These are phyloP conservation scores for Aspergillus conjunctus DNA, from an alignment of 495 filamentous ascomycete genomes.

Conservation along the genomic window DNA sequence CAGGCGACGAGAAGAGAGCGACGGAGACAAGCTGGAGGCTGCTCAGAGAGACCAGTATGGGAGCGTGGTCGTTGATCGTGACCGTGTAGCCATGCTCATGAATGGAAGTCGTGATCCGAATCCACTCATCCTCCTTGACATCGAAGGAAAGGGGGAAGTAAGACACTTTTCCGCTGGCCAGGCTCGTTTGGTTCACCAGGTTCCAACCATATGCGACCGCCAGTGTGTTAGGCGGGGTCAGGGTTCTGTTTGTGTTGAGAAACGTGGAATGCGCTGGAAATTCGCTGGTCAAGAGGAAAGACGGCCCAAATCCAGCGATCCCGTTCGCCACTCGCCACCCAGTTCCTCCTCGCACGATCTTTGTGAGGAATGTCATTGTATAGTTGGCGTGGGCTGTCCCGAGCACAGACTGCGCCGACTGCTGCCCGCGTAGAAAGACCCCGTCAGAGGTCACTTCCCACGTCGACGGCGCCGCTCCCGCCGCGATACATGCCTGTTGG, in stretches of 20 bases:
- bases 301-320: slow-evolving; percentile 23
- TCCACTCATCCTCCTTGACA: slow-evolving; percentile 23
- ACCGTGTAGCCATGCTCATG: slow-evolving; percentile 24
- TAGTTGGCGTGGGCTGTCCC: slow-evolving; percentile 23
- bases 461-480: slow-evolving; percentile 21
- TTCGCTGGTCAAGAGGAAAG: slow-evolving; percentile 22
- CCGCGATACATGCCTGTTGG: slow-evolving; percentile 25
- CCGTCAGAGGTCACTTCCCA: slow-evolving; percentile 26
- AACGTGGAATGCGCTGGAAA: slow-evolving; percentile 13
- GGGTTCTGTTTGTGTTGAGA: slow-evolving; percentile 19
- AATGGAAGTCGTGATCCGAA: slow-evolving; percentile 20
- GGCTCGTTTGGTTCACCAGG: slow-evolving; percentile 23
- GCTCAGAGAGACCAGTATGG: slow-evolving; percentile 15
- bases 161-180: slow-evolving; percentile 14
- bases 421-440: slow-evolving; percentile 24
- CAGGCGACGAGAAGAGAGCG: slow-evolving; percentile 7
- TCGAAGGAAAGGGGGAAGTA: slow-evolving; percentile 14
- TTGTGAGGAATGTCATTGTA: slow-evolving; percentile 25
- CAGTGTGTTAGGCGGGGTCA: slow-evolving; percentile 21
- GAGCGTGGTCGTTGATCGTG: slow-evolving; percentile 17
- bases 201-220: slow-evolving; percentile 25
- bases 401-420: slow-evolving; percentile 20
- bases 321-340: slow-evolving; percentile 27
- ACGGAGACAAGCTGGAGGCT: slow-evolving; percentile 1
- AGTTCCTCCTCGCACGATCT: slow-evolving; percentile 27